Percentiles rank a stretch among this genome's conserved stretches.
phyloP scores from a whole-genome alignment of 805 yeast genomes.

The Yarrowia keelungensis region DNA sequence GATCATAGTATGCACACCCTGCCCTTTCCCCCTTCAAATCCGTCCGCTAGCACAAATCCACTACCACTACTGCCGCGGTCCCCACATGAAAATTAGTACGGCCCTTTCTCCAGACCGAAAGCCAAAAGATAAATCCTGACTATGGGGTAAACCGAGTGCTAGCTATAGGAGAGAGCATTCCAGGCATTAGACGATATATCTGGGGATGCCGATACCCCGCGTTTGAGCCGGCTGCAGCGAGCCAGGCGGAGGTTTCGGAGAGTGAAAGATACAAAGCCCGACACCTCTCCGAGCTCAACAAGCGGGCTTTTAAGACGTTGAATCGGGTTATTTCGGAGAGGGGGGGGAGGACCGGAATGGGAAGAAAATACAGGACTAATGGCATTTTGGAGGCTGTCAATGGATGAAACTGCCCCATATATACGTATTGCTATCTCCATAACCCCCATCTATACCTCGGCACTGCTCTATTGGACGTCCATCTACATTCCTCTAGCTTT shows the following conservation, averaged over 20 bases:
- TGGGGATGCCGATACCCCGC: slow-evolving; percentile 3
- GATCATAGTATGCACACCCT: no score
- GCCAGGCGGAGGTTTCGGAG: not conserved
- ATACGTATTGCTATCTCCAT: no score
- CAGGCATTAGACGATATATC: not conserved
- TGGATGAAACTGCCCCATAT: no score
- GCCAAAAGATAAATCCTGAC: not conserved
- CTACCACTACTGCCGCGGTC: slow-evolving; percentile 28
- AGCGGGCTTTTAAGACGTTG: no score
- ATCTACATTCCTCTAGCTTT: slow-evolving; percentile 14
- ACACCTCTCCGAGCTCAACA: slow-evolving; percentile 17
- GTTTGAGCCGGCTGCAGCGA: slow-evolving; percentile 1
- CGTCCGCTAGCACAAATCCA: not conserved
- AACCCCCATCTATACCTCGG: not conserved
- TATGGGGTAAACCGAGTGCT: slow-evolving; percentile 2
- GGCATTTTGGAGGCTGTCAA: no score
- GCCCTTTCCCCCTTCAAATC: not conserved
- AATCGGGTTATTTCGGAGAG: no score
- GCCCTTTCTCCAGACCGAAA: slow-evolving; percentile 18
- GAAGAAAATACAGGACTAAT: no score
- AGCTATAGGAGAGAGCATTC: no score
- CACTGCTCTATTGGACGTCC: not conserved
- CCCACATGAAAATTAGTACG: slow-evolving; percentile 30
- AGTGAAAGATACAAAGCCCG: not conserved
- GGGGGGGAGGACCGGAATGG: no score